Conservation (phyloP, 768 basidiomycete species). For the Lyophyllum decastes region DNA sequence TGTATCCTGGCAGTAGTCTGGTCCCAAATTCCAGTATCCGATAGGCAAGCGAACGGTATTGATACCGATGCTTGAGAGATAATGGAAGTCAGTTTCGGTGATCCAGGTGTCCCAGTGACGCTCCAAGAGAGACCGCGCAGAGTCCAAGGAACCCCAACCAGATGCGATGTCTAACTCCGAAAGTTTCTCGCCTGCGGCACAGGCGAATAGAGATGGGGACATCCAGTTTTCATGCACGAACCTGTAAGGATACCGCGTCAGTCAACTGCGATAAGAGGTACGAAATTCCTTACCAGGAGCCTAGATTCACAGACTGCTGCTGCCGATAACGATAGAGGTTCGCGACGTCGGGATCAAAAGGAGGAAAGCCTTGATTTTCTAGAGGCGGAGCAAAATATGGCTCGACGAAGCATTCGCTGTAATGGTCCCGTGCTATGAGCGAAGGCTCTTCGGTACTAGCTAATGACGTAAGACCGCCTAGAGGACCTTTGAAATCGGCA, state of each 20-base stretch:
- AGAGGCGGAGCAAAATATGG: constrained; percentile 31
- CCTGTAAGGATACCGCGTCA: constrained; percentile 34
- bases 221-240: constrained; percentile 80
- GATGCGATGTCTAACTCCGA: constrained; percentile 70
- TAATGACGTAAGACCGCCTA: constrained; percentile 2
- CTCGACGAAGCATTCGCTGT: constrained; percentile 26
- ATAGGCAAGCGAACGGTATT: constrained; percentile 67
- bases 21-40: constrained; percentile 64
- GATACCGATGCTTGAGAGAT: constrained; percentile 66
- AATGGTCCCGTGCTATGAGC: background rate
- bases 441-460: background rate
- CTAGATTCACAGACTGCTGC: constrained; percentile 66
- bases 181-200: constrained; percentile 49
- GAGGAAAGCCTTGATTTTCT: constrained; percentile 38
- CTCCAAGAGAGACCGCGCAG: constrained; percentile 57
- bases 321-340: constrained; percentile 60
- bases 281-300: constrained; percentile 51
- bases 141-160: constrained; percentile 51
- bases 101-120: constrained; percentile 81
- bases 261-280: background rate
- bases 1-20: constrained; percentile 59
- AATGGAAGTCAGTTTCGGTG: constrained; percentile 61
- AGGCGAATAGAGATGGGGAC: constrained; percentile 63
- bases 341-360: constrained; percentile 51
- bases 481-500: background rate